These are phyloP conservation scores for Stenocarpella maydis DNA, from an alignment of 2,329 filamentous ascomycete genomes.

Conservation along the genomic window DNA sequence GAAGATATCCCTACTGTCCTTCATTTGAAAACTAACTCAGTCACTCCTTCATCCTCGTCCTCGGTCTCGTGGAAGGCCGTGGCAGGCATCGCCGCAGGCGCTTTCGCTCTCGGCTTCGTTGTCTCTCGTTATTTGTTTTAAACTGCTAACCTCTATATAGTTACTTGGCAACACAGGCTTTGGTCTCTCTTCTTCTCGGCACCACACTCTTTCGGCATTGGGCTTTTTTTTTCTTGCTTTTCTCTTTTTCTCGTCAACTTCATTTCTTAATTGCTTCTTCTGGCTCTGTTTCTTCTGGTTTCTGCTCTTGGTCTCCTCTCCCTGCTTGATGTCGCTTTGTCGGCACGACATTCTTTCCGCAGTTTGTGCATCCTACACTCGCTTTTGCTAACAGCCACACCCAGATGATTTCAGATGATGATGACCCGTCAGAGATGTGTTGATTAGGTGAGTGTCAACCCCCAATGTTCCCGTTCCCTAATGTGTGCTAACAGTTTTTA, in stretches of 20 bases:
- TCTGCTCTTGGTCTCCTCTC: slow-evolving; percentile 8
- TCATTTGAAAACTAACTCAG: not conserved
- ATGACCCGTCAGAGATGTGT: too few relatives aligned
- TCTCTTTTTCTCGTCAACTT: too few relatives aligned
- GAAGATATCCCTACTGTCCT: slow-evolving; percentile 1
- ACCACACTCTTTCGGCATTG: slow-evolving; percentile 2
- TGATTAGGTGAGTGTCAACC: not conserved
- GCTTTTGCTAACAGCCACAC: not conserved
- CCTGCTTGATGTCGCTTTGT: slow-evolving; percentile 3
- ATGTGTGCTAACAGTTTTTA: too few relatives aligned
- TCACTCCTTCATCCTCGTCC: slow-evolving; percentile 12
- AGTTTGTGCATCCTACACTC: not conserved
- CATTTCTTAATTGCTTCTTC: not conserved
- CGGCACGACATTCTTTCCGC: slow-evolving; percentile 9
- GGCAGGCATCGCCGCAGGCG: slow-evolving; percentile 27
- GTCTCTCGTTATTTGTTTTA: slow-evolving; percentile 33
- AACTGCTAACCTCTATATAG: not conserved
- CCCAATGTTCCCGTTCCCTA: too few relatives aligned
- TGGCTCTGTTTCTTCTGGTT: not conserved
- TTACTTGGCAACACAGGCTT: slow-evolving; percentile 4
- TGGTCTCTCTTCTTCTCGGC: not conserved
- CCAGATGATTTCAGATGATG: not conserved
- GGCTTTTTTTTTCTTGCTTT: not conserved
- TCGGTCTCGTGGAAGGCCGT: slow-evolving; percentile 26
- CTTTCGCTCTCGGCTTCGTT: slow-evolving; percentile 30